phyloP scores from a whole-genome alignment of 2,329 filamentous ascomycete genomes.

The Apiospora kogelbergensis region DNA sequence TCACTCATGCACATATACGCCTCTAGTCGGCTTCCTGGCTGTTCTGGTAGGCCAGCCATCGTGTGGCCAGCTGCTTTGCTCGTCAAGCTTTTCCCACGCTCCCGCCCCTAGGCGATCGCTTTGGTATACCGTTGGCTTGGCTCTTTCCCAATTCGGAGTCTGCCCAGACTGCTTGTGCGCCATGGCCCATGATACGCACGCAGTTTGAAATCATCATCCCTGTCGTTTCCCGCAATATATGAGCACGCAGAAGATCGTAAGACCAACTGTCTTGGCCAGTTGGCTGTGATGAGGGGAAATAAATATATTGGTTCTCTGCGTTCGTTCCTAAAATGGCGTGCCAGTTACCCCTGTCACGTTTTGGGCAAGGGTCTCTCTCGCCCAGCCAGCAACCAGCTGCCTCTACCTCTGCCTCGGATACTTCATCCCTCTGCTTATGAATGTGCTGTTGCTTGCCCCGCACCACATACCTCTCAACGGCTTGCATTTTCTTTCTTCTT shows the following conservation, averaged over 20 bases:
- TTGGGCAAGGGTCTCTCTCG: not conserved
- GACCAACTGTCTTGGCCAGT: not conserved
- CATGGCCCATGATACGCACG: not conserved
- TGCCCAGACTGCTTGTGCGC: not conserved
- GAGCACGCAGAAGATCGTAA: not conserved
- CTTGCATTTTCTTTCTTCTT: not conserved
- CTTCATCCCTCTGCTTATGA: not conserved
- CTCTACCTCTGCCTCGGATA: slow-evolving; percentile 6
- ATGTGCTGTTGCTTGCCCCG: not conserved
- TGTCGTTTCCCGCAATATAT: not conserved
- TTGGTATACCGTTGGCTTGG: not conserved
- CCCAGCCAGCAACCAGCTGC: too few relatives aligned
- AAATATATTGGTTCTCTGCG: slow-evolving; percentile 2
- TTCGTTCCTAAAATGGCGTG: not conserved
- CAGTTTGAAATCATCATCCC: not conserved
- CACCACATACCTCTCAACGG: not conserved
- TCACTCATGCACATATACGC: not conserved
- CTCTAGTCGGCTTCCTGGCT: not conserved
- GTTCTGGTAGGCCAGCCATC: not conserved
- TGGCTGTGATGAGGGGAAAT: not conserved
- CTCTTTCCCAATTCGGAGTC: not conserved
- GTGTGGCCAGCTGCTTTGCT: not conserved
- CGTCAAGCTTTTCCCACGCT: not conserved
- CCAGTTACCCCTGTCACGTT: not conserved
- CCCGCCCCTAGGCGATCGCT: not conserved